These are phyloP conservation scores for Scutellaria galericulata DNA, from an alignment of 257 asterid genomes.

Conservation along the genomic window DNA sequence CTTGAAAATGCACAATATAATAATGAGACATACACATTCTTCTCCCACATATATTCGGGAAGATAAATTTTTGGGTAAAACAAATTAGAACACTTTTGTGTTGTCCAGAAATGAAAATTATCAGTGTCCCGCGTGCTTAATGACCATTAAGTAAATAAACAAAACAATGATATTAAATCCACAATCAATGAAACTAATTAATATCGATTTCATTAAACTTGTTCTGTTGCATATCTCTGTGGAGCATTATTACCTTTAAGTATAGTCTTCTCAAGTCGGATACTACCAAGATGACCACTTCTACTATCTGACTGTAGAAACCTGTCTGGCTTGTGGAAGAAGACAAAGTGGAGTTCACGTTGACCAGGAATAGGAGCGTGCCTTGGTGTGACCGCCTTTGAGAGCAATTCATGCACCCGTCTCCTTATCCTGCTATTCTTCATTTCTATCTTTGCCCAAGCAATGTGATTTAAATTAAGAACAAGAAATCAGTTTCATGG, in stretches of 20 bases:
- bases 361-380: slow-evolving; percentile 45
- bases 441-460: slow-evolving; percentile 76
- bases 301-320: slow-evolving; percentile 60
- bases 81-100: not conserved
- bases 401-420: slow-evolving; percentile 84
- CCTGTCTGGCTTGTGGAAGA: slow-evolving; percentile 80
- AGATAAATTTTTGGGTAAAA: not conserved
- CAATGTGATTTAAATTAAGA: slow-evolving; percentile 23
- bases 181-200: not conserved
- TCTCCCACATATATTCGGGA: not conserved
- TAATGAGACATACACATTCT: not conserved
- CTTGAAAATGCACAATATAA: not conserved
- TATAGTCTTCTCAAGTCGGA: slow-evolving; percentile 76
- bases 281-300: slow-evolving; percentile 65
- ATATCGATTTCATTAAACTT: not conserved
- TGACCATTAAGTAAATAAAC: not conserved
- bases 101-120: too few species aligned
- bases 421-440: slow-evolving; percentile 81
- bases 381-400: slow-evolving; percentile 65
- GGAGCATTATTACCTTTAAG: slow-evolving; percentile 57
- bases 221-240: not conserved
- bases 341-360: slow-evolving; percentile 86
- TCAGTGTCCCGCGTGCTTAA: too few species aligned
- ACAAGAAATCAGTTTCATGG: slow-evolving; percentile 29
- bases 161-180: slow-evolving; percentile 9